phyloP scores from a whole-genome alignment of 805 yeast species.

The Candida tammaniensis region DNA sequence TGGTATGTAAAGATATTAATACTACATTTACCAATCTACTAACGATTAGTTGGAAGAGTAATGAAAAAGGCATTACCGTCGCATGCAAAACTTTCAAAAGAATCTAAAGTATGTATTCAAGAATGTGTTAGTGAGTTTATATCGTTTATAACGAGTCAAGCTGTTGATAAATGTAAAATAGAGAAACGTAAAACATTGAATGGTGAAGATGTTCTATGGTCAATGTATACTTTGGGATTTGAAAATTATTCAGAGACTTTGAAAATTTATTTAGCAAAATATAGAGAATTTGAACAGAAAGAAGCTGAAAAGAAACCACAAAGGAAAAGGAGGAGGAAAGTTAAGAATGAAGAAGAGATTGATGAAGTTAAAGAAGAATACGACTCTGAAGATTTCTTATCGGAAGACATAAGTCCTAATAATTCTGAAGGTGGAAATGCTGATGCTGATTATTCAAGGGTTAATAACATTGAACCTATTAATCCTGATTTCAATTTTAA shows the following conservation, averaged over 20 bases:
- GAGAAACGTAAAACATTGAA: slow-evolving; percentile 75
- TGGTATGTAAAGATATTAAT: slow-evolving; percentile 22
- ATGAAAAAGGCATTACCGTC: slow-evolving; percentile 74
- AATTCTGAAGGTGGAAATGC: slow-evolving; percentile 7
- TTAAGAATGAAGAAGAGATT: background rate
- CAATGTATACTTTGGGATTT: slow-evolving; percentile 69
- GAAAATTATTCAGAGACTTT: slow-evolving; percentile 78
- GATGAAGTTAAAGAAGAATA: slow-evolving; percentile 3
- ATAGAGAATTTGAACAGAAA: slow-evolving; percentile 16
- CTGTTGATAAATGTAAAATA: slow-evolving; percentile 67
- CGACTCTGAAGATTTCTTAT: slow-evolving; percentile 11
- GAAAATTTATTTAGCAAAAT: slow-evolving; percentile 54
- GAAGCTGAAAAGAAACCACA: slow-evolving; percentile 15
- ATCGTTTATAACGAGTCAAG: slow-evolving; percentile 77
- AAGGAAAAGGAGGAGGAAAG: slow-evolving; percentile 8
- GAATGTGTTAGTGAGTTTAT: slow-evolving; percentile 83
- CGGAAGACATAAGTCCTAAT: slow-evolving; percentile 15
- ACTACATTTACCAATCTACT: no score
- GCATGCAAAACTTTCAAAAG: slow-evolving; percentile 74
- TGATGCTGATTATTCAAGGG: background rate
- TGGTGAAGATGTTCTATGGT: slow-evolving; percentile 73
- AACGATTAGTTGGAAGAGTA: slow-evolving; percentile 53
- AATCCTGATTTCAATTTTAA: slow-evolving; percentile 4
- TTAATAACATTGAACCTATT: slow-evolving; percentile 4
- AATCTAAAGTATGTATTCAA: slow-evolving; percentile 77